Percentiles rank a stretch among this genome's conserved stretches.
Conservation (phyloP, 2,329 filamentous ascomycete species). For the Trichoderma semiorbis region DNA sequence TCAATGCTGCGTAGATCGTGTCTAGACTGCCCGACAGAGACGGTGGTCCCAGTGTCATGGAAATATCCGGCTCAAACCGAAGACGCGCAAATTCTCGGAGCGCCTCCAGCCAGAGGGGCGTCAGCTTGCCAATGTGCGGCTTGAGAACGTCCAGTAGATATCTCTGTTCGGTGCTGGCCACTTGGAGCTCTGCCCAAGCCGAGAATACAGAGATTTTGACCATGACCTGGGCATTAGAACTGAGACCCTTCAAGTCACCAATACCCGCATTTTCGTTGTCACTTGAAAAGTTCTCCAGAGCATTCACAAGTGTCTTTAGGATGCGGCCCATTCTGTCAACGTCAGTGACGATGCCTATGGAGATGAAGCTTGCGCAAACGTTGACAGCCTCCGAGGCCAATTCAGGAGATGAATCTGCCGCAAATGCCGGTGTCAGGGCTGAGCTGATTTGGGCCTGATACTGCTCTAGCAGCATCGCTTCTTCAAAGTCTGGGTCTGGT, state of each 20-base stretch:
- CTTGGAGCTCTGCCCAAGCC: constrained; percentile 94
- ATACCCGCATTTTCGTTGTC: constrained; percentile 81
- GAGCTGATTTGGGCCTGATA: constrained; percentile 99
- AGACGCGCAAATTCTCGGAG: constrained; percentile 89
- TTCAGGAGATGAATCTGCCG: constrained; percentile 91
- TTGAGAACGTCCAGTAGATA: constrained; percentile 86
- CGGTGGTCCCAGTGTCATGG: constrained; percentile 78
- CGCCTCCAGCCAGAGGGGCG: constrained; percentile 90
- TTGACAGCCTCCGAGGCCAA: constrained; percentile 94
- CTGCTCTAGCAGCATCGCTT: constrained; percentile 92
- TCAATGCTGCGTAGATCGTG: constrained; percentile 90
- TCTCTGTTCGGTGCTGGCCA: constrained; percentile 86
- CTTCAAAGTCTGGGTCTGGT: constrained; percentile 95
- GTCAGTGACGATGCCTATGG: constrained; percentile 94
- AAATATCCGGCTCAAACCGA: constrained; percentile 95
- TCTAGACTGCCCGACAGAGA: constrained; percentile 83
- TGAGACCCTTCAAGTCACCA: constrained; percentile 87
- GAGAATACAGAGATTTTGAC: constrained; percentile 97
- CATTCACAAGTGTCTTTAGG: constrained; percentile 84
- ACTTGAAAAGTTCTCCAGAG: constrained; percentile 85
- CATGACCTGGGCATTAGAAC: constrained; percentile 96
- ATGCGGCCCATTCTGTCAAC: constrained; percentile 99
- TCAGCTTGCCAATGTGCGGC: constrained; percentile 84
- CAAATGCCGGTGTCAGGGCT: constrained; percentile 92
- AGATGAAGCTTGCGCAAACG: constrained; percentile 96